Conservation (phyloP, 1,139 yeast genomes). For the Geotrichum phurueaensis region DNA sequence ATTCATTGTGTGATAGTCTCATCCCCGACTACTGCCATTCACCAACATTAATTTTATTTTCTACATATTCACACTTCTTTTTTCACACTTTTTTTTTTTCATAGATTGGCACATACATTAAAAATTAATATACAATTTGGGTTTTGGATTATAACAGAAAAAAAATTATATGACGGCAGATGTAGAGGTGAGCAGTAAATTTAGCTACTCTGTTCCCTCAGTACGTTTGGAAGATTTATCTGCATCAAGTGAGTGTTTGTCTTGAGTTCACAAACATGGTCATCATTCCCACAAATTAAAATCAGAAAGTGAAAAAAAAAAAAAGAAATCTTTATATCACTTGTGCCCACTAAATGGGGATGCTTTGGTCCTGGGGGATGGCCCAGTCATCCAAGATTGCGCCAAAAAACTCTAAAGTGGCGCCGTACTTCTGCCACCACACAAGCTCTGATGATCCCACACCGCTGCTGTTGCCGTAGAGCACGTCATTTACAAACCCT, state of each 20-base stretch:
- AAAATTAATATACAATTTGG: not conserved
- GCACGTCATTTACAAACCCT: not conserved
- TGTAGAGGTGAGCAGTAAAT: too few relatives aligned
- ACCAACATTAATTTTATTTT: not conserved
- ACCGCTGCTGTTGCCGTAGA: not conserved
- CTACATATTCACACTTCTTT: not conserved
- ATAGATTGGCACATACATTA: not conserved
- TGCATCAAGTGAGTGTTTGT: too few relatives aligned
- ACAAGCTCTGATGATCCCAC: not conserved
- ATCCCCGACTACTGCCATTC: not conserved
- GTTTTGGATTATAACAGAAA: not conserved
- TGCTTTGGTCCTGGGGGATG: conserved; percentile 10
- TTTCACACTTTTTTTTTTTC: not conserved
- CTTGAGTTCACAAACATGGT: too few relatives aligned
- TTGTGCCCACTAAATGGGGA: conserved; percentile 1
- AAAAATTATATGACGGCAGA: too few relatives aligned
- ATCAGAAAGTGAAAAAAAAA: not conserved
- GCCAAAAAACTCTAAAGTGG: conserved; percentile 13
- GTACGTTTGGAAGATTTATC: too few relatives aligned
- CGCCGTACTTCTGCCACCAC: conserved; percentile 16
- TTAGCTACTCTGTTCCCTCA: too few relatives aligned
- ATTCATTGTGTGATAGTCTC: not conserved
- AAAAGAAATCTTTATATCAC: not conserved
- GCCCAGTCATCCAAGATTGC: conserved; percentile 14
- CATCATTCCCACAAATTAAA: too few relatives aligned